A percentile compares a stretch with the other conserved stretches of the same genome.
Evolutionary conservation across 495 filamentous ascomycete genomes (phyloP).

Genomic region (Xylaria flabelliformis): DNA sequence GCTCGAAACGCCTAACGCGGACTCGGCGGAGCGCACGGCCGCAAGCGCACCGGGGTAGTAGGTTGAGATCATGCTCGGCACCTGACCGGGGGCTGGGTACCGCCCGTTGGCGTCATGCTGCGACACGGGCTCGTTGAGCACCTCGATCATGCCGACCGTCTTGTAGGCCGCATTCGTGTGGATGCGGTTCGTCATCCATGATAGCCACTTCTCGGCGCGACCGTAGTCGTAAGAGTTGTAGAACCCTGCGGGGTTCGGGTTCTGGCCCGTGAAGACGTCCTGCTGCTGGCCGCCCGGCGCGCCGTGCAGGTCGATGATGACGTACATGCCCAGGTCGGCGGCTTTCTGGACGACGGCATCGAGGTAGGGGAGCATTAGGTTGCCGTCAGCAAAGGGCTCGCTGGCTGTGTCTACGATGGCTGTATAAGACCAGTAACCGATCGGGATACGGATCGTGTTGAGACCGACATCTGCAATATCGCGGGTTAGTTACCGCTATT

Average conservation of each 20-base stretch:
- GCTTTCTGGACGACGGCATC: constrained; percentile 61
- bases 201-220: constrained; percentile 60
- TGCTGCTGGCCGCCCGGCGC: constrained; percentile 62
- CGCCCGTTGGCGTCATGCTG: constrained; percentile 29
- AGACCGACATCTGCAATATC: constrained; percentile 50
- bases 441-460: constrained; percentile 66
- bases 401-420: constrained; percentile 57
- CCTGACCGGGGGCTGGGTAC: constrained; percentile 34
- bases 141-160: constrained; percentile 64
- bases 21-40: constrained; percentile 59
- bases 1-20: constrained; percentile 43
- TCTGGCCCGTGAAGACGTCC: constrained; percentile 62
- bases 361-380: constrained; percentile 51
- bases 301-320: constrained; percentile 67
- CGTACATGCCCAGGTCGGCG: constrained; percentile 60
- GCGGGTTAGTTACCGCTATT: not conserved
- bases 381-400: constrained; percentile 64
- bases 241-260: constrained; percentile 54
- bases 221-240: constrained; percentile 61
- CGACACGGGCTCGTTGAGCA: constrained; percentile 64
- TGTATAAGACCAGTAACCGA: constrained; percentile 67
- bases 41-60: constrained; percentile 59
- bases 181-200: constrained; percentile 62
- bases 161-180: constrained; percentile 57
- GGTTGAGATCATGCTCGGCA: constrained; percentile 37